phyloP scores from a whole-genome alignment of 225 moss, liverwort and hornwort species.

The Climacium dendroides region DNA sequence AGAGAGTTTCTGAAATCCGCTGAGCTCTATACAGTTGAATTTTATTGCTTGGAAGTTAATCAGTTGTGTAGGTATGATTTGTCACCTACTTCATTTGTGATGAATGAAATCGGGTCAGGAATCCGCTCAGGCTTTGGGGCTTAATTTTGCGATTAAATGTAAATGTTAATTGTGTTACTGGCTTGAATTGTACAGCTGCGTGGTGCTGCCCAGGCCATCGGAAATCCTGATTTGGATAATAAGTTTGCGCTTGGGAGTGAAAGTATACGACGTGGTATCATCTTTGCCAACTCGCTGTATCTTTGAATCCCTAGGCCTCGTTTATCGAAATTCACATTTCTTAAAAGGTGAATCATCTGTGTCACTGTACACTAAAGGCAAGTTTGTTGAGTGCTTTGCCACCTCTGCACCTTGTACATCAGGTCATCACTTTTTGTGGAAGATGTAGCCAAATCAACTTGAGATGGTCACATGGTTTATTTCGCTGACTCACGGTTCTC shows the following conservation, averaged over 20 bases:
- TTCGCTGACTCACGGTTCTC: not conserved
- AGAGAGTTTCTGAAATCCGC: not conserved
- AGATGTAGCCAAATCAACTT: not conserved
- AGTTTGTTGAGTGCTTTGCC: conserved; percentile 23
- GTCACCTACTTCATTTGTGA: not conserved
- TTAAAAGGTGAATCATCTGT: not conserved
- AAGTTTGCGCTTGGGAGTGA: conserved; percentile 85
- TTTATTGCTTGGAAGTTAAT: not conserved
- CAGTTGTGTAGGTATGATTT: not conserved
- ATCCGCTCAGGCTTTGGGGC: not conserved
- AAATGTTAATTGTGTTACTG: not conserved
- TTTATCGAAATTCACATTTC: not conserved
- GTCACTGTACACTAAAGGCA: conserved; percentile 11
- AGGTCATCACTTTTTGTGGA: conserved; percentile 16
- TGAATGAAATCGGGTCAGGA: not conserved
- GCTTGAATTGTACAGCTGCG: conserved; percentile 40
- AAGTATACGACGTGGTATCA: conserved; percentile 90
- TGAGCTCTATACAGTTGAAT: not conserved
- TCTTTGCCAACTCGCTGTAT: conserved; percentile 94
- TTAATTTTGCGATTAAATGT: not conserved
- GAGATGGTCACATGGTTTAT: not conserved
- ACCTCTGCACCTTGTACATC: conserved; percentile 31
- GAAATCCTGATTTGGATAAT: conserved; percentile 77
- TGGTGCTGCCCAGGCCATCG: conserved; percentile 70
- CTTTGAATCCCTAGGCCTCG: conserved; percentile 20